Conservation (phyloP, 1,284 basidiomycete genomes). For the Ceraceosorus guamensis region DNA sequence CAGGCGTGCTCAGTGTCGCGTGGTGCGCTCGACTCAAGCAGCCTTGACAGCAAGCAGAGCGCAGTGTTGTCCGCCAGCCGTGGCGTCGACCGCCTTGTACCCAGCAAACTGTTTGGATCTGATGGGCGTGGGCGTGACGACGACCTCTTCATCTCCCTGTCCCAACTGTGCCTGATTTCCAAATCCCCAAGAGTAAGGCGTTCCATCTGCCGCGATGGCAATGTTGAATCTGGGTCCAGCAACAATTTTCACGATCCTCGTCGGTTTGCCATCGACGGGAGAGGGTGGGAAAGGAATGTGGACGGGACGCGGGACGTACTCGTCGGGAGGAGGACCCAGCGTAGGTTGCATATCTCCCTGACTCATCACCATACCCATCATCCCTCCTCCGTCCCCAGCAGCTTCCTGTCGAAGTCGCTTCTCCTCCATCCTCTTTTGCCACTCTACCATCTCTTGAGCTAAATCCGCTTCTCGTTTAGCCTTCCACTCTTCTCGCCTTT, state of each 20-base stretch:
- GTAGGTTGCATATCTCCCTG: slow-evolving; percentile 14
- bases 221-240: slow-evolving; percentile 75
- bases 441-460: slow-evolving; percentile 4
- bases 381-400: slow-evolving; percentile 40
- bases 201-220: slow-evolving; percentile 68
- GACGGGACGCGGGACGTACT: slow-evolving; percentile 31
- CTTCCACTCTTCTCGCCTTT: not conserved
- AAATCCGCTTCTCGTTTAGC: not conserved
- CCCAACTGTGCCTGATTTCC: slow-evolving; percentile 58
- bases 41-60: slow-evolving; percentile 47
- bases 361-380: slow-evolving; percentile 4
- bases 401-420: slow-evolving; percentile 40
- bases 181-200: slow-evolving; percentile 78
- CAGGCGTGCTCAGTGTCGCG: too few relatives aligned
- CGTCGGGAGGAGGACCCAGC: slow-evolving; percentile 16
- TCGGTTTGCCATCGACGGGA: slow-evolving; percentile 50
- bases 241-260: slow-evolving; percentile 67
- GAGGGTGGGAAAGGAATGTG: slow-evolving; percentile 46
- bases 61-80: slow-evolving; percentile 54
- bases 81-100: slow-evolving; percentile 50
- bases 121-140: slow-evolving; percentile 62
- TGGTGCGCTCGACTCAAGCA: too few relatives aligned
- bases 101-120: slow-evolving; percentile 52
- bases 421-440: slow-evolving; percentile 19
- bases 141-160: slow-evolving; percentile 51